Base-by-base conservation (phyloP, 2,329 filamentous ascomycete species). In the Mariannaea sp. region DNA sequence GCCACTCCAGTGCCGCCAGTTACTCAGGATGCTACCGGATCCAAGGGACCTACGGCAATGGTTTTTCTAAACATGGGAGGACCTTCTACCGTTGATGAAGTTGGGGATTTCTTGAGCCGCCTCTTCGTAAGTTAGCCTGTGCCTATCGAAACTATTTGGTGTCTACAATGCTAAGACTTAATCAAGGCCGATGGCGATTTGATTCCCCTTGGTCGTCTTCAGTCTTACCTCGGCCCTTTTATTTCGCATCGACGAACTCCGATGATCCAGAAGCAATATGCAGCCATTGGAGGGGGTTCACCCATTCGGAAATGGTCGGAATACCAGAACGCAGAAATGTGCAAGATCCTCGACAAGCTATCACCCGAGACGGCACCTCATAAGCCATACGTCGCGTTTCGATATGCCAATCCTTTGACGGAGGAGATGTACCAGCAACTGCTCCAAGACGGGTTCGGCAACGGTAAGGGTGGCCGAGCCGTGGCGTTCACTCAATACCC, bases 11-110 rank as follows among this genome's bases (percentile, higher is more conserved):
- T 84, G 4, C 88, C 89, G 9, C 89, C 90, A 7, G 90, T 94
- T 17, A 92, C 89, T 0, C 90, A 95, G 71, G 81, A 91, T 80
- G 79, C 82, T 6, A 83, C 83, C 1, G 83, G 81, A 10, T 82
- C 80, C 35, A 80, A 90, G 68, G 93, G 93, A 0, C 92, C 92
- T 7, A 99, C 94, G 4, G 94, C 94, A 36, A 97, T 99, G 85
- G 94, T 99, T 12, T 97, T 99, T 69, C 84, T 99, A 76, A 99
- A 99, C 75, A 99, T 99, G 94, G 94, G 94, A 55, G 94, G 94
- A 0, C 94, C 94, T 3, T 89, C 90, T 1, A 96, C 89, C 4
- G 89, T 88, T 4, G 84, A 87, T 62, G 92, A 99, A 76, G 94
- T 99, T 29, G 87, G 88, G 65, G 85, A 88, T 73, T 99, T 97